These are phyloP conservation scores for Sporisorium exsertum DNA, from an alignment of 1,284 basidiomycete species.

Conservation along the genomic window DNA sequence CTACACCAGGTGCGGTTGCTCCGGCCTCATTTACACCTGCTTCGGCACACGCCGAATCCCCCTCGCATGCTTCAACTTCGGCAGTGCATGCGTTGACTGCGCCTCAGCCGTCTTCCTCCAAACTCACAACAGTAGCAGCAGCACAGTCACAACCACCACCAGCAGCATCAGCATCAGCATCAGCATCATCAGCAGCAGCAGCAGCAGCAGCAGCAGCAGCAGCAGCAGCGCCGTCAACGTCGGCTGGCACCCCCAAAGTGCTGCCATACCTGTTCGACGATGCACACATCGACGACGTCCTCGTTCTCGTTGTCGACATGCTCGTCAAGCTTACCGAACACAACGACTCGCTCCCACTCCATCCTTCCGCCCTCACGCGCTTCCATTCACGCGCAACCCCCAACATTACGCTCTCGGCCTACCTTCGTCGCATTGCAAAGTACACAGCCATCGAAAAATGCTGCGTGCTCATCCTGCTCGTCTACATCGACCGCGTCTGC, in stretches of 20 bases:
- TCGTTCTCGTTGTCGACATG: constrained; percentile 67
- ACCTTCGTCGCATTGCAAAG: constrained; percentile 66
- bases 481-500: constrained; percentile 68
- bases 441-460: constrained; percentile 68
- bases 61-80: constrained; percentile 12
- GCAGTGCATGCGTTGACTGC: constrained; percentile 10
- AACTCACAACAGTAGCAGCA: neutral
- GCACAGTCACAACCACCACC: neutral
- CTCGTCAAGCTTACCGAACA: constrained; percentile 64
- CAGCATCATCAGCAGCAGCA: constrained; percentile 1
- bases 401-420: constrained; percentile 62
- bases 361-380: constrained; percentile 65
- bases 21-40: constrained; percentile 17
- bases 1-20: constrained; percentile 12
- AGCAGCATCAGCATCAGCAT: neutral
- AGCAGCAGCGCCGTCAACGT: constrained; percentile 3
- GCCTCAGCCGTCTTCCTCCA: neutral
- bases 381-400: constrained; percentile 68
- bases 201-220: neutral
- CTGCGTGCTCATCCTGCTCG: constrained; percentile 65
- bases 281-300: constrained; percentile 62
- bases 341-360: constrained; percentile 67
- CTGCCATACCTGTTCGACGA: constrained; percentile 65
- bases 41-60: constrained; percentile 26
- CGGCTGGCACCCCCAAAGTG: constrained; percentile 18